Base-by-base conservation (phyloP, 257 asterid species). In the Solanum ahanhuiri region DNA sequence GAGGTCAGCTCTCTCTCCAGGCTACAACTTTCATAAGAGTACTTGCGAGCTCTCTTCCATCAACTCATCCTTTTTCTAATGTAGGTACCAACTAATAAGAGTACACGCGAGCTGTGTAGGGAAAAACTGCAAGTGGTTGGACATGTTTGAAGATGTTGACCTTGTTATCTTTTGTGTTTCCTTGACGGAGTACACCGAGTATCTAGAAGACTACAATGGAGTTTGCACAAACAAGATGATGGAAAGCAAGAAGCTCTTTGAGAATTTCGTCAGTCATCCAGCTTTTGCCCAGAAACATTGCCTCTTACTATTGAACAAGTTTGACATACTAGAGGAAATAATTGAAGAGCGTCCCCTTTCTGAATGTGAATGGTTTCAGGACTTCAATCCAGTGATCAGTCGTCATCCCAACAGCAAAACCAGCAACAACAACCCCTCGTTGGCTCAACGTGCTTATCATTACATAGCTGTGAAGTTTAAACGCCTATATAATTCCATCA, bases 41-140 rank as follows among this genome's bases (percentile, higher is more conserved):
- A 22, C 15, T n/a, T 60, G 30, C 1, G 23, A 43, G 63, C 33
- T 43, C 18, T 34, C 28, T 79, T 45, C 66, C 10, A 18, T 79
- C 25, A 48, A 79, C 84, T 79, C 28, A 28, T 75, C 77, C 45
- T 57, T 76, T 54, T 89, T n/a, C 84, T 34, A 28, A 57, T 91
- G 90, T 92, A 95, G 98, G 88, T 93, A 89, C 89, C 95, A 95
- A 87, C 97, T 97, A 84, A 96, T 91, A 67, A 90, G 98, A 89
- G 97, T 89, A 51, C 92, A 89, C 4, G 73, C 92, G 6, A 94
- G 92, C 91, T 92, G 93, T 91, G 95, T 97, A 1, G 98, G 98
- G 90, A 93, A 89, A 79, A 92, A 94, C 66, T 93, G 98, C 96
- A 97, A 93, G 90, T 93, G 98, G 96, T 86, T 97, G 90, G 95